These are phyloP conservation scores for Acacia melanoxylon DNA, from an alignment of 306 rosid genomes.

Conservation along the genomic window DNA sequence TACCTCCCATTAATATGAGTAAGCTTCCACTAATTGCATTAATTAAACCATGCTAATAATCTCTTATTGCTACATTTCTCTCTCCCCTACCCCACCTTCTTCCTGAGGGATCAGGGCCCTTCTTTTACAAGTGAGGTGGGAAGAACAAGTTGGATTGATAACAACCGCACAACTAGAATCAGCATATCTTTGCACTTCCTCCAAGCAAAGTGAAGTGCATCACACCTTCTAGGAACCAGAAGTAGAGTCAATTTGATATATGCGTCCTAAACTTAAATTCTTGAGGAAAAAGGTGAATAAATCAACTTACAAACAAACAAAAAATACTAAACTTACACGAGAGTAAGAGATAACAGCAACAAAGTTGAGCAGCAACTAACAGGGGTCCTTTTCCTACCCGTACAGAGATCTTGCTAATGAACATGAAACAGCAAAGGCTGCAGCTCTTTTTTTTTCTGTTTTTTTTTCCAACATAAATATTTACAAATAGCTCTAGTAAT, in stretches of 20 bases:
- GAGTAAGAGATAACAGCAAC: constrained; percentile 41
- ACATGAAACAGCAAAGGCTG: constrained; percentile 39
- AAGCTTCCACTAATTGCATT: neutral
- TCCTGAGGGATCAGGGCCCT: neutral
- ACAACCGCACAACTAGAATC: neutral
- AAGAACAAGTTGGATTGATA: neutral
- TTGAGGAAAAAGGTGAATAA: neutral
- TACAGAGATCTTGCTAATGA: constrained; percentile 31
- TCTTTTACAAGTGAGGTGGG: neutral
- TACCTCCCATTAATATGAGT: neutral
- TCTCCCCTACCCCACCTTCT: neutral
- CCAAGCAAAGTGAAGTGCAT: constrained; percentile 19
- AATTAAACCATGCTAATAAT: neutral
- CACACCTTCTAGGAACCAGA: neutral
- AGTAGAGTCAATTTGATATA: constrained; percentile 10
- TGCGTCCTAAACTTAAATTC: constrained; percentile 12
- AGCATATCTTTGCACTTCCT: neutral
- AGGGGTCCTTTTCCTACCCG: constrained; percentile 33
- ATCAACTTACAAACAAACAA: constrained; percentile 36
- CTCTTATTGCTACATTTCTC: neutral
- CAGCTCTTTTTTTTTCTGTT: neutral
- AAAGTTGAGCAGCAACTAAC: constrained; percentile 33
- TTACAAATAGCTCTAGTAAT: constrained; percentile 58
- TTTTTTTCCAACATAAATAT: constrained; percentile 47
- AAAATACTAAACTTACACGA: constrained; percentile 39